Percentiles rank a stretch among this genome's conserved stretches.
phyloP scores from a whole-genome alignment of 2,329 filamentous ascomycete genomes.

The Sporothrix mexicana region DNA sequence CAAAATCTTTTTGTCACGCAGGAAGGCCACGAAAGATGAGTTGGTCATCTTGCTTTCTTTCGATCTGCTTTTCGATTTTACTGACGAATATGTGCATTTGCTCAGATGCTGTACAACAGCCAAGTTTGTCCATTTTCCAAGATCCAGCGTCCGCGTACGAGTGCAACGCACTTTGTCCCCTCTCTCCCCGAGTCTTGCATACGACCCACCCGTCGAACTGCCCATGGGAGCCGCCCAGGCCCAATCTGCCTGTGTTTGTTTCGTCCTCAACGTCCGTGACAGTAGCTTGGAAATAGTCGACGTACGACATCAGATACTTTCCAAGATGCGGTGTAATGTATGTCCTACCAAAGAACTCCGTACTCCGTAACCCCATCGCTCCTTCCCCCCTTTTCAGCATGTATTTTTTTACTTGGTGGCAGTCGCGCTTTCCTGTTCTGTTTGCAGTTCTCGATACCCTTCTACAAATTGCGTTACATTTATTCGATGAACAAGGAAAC shows the following conservation, averaged over 20 bases:
- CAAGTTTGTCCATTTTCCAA: neutral
- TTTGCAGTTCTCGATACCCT: slow-evolving; percentile 8
- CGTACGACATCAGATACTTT: neutral
- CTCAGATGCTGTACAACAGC: neutral
- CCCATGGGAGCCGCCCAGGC: slow-evolving; percentile 7
- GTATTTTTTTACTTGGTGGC: neutral
- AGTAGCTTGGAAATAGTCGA: neutral
- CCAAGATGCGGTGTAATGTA: neutral
- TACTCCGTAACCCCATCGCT: neutral
- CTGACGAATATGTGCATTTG: neutral
- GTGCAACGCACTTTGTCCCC: neutral
- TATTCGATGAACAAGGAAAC: slow-evolving; percentile 17
- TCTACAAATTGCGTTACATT: slow-evolving; percentile 22
- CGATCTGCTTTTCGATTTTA: neutral
- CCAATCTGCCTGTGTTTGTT: slow-evolving; percentile 33
- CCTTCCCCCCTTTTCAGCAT: slow-evolving; percentile 9
- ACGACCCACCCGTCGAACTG: neutral
- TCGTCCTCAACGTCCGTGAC: slow-evolving; percentile 34
- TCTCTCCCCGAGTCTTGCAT: slow-evolving; percentile 20
- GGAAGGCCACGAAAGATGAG: neutral
- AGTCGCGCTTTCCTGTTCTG: slow-evolving; percentile 1
- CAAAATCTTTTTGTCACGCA: neutral
- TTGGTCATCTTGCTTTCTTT: neutral
- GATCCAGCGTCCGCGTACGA: neutral
- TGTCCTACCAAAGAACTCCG: neutral